These are phyloP conservation scores for Neurospora sp. DNA, from an alignment of 495 filamentous ascomycete species.

Conservation along the genomic window DNA sequence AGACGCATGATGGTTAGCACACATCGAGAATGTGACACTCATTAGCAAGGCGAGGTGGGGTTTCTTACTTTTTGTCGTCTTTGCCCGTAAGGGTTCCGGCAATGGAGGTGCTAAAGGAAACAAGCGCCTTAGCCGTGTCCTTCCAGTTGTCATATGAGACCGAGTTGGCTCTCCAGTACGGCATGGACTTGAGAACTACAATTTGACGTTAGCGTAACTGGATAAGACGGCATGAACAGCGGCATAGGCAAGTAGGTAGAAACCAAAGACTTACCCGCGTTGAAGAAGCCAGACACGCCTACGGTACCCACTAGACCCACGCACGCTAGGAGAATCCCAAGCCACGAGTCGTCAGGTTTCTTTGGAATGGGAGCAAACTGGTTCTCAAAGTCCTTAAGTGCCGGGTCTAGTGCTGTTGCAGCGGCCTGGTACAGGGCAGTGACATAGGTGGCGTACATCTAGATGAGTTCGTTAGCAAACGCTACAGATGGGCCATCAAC, in stretches of 20 bases:
- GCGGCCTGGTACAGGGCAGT: conserved; percentile 1
- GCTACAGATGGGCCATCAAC: background rate
- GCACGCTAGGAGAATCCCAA: conserved; percentile 12
- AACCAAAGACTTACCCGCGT: background rate
- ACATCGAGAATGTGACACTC: background rate
- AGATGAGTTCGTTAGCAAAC: background rate
- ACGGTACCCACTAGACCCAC: conserved; percentile 1
- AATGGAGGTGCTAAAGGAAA: background rate
- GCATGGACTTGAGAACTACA: background rate
- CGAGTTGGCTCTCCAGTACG: background rate
- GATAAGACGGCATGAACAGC: background rate
- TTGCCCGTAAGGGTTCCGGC: background rate
- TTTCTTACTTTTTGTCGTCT: background rate
- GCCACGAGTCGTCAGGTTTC: conserved; percentile 10
- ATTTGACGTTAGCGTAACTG: background rate
- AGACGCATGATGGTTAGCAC: background rate
- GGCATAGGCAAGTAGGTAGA: background rate
- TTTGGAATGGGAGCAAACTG: conserved; percentile 23
- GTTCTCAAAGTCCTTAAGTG: conserved; percentile 17
- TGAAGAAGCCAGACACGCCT: background rate
- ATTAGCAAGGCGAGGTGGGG: background rate
- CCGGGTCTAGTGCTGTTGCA: background rate
- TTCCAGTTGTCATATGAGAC: conserved; percentile 2
- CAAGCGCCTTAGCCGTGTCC: conserved; percentile 4
- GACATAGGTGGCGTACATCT: conserved; percentile 1